Conservation (phyloP, 805 yeast species). For the Debaryomyces hansenii region DNA sequence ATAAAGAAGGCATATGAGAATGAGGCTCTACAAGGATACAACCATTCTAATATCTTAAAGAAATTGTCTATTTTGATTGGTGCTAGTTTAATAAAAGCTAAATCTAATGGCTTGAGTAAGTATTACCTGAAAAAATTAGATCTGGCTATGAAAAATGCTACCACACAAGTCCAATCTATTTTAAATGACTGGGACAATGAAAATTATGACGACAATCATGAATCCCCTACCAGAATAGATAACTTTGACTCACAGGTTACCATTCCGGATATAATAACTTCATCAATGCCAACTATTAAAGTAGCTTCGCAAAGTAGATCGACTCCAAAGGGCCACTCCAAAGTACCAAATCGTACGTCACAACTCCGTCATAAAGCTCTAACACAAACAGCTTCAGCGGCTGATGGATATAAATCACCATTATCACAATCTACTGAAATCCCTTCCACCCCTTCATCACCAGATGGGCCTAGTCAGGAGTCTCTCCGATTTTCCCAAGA, state of each 20-base stretch:
- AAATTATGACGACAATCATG: not conserved
- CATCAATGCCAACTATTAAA: slow-evolving; percentile 19
- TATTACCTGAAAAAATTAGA: slow-evolving; percentile 3
- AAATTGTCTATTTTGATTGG: slow-evolving; percentile 11
- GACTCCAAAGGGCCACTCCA: not conserved
- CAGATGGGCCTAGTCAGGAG: not conserved
- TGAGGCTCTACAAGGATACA: slow-evolving; percentile 5
- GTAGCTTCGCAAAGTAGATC: slow-evolving; percentile 9
- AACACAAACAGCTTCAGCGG: not conserved
- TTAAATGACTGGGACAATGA: slow-evolving; percentile 16
- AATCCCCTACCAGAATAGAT: slow-evolving; percentile 2
- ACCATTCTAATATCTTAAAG: slow-evolving; percentile 3
- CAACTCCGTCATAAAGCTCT: slow-evolving; percentile 1
- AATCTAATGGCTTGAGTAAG: slow-evolving; percentile 3
- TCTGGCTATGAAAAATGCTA: slow-evolving; percentile 1
- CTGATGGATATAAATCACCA: not conserved
- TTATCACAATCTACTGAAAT: not conserved
- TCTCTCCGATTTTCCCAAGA: slow-evolving; percentile 1
- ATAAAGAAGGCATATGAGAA: slow-evolving; percentile 4
- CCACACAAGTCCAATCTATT: slow-evolving; percentile 7
- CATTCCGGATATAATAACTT: slow-evolving; percentile 1
- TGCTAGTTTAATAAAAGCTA: slow-evolving; percentile 12
- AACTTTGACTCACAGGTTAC: slow-evolving; percentile 4
- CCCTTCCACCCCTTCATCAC: not conserved
- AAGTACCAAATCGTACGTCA: not conserved